Evolutionary conservation across 2,329 filamentous ascomycete genomes (phyloP), one percentile per base, ranked within the genome.

Genomic region (Trichoderma aggressivum): DNA sequence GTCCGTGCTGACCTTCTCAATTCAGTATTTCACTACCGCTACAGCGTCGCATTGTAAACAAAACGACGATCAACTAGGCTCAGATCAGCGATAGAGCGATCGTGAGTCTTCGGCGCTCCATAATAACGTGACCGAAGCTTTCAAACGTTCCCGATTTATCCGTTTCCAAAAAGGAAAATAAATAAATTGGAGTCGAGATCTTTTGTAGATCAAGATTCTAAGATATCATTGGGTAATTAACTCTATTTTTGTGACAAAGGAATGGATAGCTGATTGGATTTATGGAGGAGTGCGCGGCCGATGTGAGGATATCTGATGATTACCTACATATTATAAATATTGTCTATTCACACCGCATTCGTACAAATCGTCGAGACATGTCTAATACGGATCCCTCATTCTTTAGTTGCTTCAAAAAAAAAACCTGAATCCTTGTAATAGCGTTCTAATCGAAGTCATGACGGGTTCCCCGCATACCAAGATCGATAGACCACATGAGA

Each of bases 1-100:
- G 39, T 60, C 16, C 12, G 36, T 69, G 43, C 58, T 26, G 56
- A 69, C 66, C 66, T 69, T 69, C 66, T 69, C 66, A 11, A 69
- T 69, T 55, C 14, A 69, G 66, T 69, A 39, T 16, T 39, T 28
- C 26, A 50, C 10, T 18, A 39, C 66, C 56, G 66, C 36, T 21
- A 39, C 21, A 66, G 30, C 34, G 63, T 66, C 10, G 32, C 47
- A 66, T 66, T 39, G 47, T 26, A 66, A 66, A 24, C 50, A 66
- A 39, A 24, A 47, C 47, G 30, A 56, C 36, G 63, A 56, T 39
- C 21, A 39, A 66, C 61, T 60, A 24, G 30, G 66, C 56, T 55
- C 66, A 36, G 66, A 69, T 69, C 55, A 53, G 56, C 39, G 36
- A 53, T 3, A 26, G 26, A 53, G 7, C n/a, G 36, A 18, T 69